phyloP scores from a whole-genome alignment of 108 stramenopile genomes.

The Nitzschia inconspicua region DNA sequence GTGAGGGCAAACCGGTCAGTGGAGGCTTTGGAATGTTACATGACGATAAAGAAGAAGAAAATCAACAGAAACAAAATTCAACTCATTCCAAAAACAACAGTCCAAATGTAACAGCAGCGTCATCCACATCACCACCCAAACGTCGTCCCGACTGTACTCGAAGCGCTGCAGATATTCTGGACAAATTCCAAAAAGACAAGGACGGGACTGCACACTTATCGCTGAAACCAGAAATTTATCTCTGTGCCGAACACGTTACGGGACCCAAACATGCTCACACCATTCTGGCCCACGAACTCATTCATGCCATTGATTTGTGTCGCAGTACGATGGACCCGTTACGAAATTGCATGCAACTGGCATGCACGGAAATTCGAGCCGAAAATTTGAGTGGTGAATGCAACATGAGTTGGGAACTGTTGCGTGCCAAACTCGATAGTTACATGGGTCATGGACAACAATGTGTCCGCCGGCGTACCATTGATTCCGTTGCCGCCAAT shows the following conservation, averaged over 20 bases:
- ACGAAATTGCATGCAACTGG: slow-evolving; percentile 81
- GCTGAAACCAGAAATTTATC: slow-evolving; percentile 75
- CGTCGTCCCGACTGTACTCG: slow-evolving; percentile 29
- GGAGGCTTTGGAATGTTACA: slow-evolving; percentile 84
- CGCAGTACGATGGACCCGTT: slow-evolving; percentile 75
- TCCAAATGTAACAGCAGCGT: neutral
- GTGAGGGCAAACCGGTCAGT: slow-evolving; percentile 63
- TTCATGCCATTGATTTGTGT: slow-evolving; percentile 90
- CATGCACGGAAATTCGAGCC: slow-evolving; percentile 90
- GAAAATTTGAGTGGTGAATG: slow-evolving; percentile 90
- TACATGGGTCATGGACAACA: slow-evolving; percentile 67
- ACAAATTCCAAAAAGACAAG: slow-evolving; percentile 38
- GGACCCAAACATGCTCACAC: slow-evolving; percentile 65
- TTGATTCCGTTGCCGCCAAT: slow-evolving; percentile 76
- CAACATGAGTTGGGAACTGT: slow-evolving; percentile 58
- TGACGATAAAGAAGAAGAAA: slow-evolving; percentile 34
- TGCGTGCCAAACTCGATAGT: slow-evolving; percentile 40
- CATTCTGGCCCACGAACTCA: slow-evolving; percentile 81
- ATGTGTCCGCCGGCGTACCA: slow-evolving; percentile 76
- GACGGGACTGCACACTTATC: slow-evolving; percentile 53
- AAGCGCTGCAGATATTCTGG: slow-evolving; percentile 18
- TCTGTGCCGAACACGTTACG: slow-evolving; percentile 74
- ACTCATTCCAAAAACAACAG: neutral
- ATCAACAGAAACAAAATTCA: neutral
- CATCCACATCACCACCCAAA: neutral